Conservation (phyloP, 805 yeast genomes). For the Candida schatavii region DNA sequence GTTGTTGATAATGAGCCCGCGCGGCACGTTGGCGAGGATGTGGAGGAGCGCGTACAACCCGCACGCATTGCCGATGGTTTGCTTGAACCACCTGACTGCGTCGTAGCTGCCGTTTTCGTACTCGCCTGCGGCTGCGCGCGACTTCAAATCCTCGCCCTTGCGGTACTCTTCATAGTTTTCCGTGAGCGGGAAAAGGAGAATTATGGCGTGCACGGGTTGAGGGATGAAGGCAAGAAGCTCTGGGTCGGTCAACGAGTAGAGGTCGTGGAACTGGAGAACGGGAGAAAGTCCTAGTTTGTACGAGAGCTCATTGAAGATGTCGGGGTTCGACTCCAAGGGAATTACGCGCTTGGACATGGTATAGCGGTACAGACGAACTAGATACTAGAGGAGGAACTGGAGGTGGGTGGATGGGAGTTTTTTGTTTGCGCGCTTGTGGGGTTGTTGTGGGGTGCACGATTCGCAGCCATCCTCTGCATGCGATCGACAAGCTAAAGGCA, state of each 20-base stretch:
- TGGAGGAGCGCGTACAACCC: conserved; percentile 89
- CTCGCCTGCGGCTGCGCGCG: background rate
- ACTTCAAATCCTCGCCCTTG: conserved; percentile 7
- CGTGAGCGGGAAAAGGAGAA: conserved; percentile 83
- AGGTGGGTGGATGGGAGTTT: no score
- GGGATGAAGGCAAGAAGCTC: conserved; percentile 81
- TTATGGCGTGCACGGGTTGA: conserved; percentile 70
- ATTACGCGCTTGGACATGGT: conserved; percentile 44
- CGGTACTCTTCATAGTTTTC: conserved; percentile 54
- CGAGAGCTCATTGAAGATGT: conserved; percentile 70
- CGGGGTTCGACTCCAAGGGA: conserved; percentile 91
- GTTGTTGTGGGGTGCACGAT: no score
- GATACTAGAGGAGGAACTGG: no score
- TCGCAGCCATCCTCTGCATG: no score
- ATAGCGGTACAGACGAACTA: no score
- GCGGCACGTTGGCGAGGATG: conserved; percentile 44
- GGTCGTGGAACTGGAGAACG: conserved; percentile 66
- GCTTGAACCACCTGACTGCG: conserved; percentile 72
- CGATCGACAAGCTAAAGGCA: no score
- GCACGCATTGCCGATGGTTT: conserved; percentile 84
- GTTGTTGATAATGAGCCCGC: conserved; percentile 41
- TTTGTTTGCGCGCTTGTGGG: background rate
- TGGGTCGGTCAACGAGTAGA: conserved; percentile 79
- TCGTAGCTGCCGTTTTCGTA: conserved; percentile 26
- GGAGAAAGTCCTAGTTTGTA: conserved; percentile 64